A percentile compares a stretch with the other conserved stretches of the same genome.
phyloP scores from a whole-genome alignment of 2,329 filamentous ascomycete species.

The Phoma sp. region DNA sequence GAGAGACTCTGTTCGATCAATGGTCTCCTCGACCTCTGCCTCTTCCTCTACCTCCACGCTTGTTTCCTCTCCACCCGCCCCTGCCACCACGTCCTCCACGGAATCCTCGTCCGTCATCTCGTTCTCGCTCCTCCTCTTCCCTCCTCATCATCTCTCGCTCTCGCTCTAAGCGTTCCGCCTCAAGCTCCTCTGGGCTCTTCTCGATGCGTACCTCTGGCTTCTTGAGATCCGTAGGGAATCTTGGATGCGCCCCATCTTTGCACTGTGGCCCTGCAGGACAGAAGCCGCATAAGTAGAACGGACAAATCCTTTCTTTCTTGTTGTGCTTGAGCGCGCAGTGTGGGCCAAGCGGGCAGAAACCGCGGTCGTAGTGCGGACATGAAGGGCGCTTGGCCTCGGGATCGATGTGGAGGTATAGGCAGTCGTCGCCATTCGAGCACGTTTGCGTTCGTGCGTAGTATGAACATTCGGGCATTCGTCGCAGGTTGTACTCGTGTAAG shows the following conservation, averaged over 20 bases:
- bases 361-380: constrained; percentile 86
- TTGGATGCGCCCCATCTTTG: constrained; percentile 80
- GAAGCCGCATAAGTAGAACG: constrained; percentile 90
- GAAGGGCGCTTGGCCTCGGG: constrained; percentile 69
- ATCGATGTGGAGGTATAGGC: constrained; percentile 89
- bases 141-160: constrained; percentile 54
- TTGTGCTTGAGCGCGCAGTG: constrained; percentile 89
- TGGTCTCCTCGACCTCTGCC: constrained; percentile 33
- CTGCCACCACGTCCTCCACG: constrained; percentile 40
- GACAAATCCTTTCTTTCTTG: constrained; percentile 74
- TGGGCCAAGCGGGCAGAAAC: constrained; percentile 91
- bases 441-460: constrained; percentile 94
- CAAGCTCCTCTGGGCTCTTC: constrained; percentile 74
- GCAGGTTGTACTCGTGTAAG: constrained; percentile 96
- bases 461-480: constrained; percentile 98
- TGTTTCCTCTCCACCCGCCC: constrained; percentile 45
- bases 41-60: constrained; percentile 36
- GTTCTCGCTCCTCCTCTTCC: constrained; percentile 50
- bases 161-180: constrained; percentile 61
- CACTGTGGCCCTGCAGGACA: constrained; percentile 84
- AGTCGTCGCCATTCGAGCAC: constrained; percentile 96
- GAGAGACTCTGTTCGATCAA: constrained; percentile 9
- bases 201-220: constrained; percentile 68
- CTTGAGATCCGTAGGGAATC: constrained; percentile 74
- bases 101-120: constrained; percentile 44